These are phyloP conservation scores for Chaetothyriales sp. DNA, from an alignment of 2,329 filamentous ascomycete species.

Conservation along the genomic window DNA sequence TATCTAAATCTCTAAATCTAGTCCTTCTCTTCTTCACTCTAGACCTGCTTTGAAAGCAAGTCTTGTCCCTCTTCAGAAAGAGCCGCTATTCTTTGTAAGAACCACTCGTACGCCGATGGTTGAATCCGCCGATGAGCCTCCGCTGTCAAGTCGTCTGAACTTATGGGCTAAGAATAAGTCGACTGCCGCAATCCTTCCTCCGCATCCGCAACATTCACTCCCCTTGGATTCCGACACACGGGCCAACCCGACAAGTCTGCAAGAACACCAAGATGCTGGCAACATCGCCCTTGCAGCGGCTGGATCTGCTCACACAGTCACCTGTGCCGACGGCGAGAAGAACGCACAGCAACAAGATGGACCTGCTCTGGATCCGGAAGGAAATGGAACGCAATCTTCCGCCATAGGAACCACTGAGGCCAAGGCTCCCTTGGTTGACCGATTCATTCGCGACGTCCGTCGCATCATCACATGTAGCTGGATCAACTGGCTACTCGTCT, in stretches of 20 bases:
- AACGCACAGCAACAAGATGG: constrained; percentile 21
- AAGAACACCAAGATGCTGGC: constrained; percentile 12
- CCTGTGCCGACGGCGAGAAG: constrained; percentile 4
- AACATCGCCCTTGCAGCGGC: constrained; percentile 12
- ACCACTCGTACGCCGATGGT: constrained; percentile 33
- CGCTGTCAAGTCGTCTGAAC: constrained; percentile 38
- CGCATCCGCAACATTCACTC: background rate
- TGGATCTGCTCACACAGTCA: constrained; percentile 9
- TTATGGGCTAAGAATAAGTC: constrained; percentile 32
- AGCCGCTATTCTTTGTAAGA: constrained; percentile 9
- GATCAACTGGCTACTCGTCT: constrained; percentile 31
- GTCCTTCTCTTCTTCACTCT: constrained; percentile 2
- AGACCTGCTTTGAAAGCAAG: constrained; percentile 15
- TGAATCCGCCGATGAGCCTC: constrained; percentile 40
- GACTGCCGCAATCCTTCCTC: constrained; percentile 27
- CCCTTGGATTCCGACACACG: too few relatives aligned
- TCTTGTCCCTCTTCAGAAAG: constrained; percentile 8
- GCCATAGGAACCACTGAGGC: constrained; percentile 30
- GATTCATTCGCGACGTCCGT: constrained; percentile 41
- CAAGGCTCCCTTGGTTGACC: constrained; percentile 32
- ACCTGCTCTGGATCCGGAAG: constrained; percentile 33
- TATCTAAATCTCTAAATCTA: background rate
- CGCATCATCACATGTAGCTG: constrained; percentile 48
- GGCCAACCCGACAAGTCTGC: background rate
- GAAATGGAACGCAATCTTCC: constrained; percentile 40